phyloP scores from a whole-genome alignment of 2,329 filamentous ascomycete species.

The Aquanectria penicillioides region DNA sequence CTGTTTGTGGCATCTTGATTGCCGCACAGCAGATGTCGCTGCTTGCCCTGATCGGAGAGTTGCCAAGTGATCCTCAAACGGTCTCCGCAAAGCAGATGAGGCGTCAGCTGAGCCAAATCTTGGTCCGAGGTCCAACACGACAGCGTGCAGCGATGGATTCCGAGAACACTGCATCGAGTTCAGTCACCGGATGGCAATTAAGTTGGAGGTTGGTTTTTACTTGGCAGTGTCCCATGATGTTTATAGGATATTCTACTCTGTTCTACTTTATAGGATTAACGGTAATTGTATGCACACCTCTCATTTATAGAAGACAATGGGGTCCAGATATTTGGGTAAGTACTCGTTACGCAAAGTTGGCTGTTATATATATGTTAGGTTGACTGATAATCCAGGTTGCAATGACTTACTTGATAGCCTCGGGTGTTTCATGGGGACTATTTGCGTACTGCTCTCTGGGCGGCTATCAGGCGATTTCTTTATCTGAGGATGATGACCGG shows the following conservation, averaged over 20 bases:
- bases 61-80: background rate
- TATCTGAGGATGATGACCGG: background rate
- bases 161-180: background rate
- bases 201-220: conserved; percentile 8
- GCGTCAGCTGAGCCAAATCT: conserved; percentile 2
- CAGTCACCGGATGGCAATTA: background rate
- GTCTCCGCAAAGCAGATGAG: background rate
- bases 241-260: conserved; percentile 3
- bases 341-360: background rate
- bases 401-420: conserved; percentile 7
- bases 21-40: conserved; percentile 12
- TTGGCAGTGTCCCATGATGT: conserved; percentile 15
- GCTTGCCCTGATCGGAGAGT: conserved; percentile 2
- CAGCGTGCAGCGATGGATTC: background rate
- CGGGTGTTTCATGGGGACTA: background rate
- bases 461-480: conserved; percentile 4
- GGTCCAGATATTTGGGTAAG: conserved; percentile 4
- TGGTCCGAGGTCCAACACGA: background rate
- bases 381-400: background rate
- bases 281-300: background rate
- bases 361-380: too few species aligned
- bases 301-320: background rate
- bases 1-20: conserved; percentile 3
- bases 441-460: conserved; percentile 5
- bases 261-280: conserved; percentile 6